These are phyloP conservation scores for Coleophoma cylindrospora DNA, from an alignment of 2,329 filamentous ascomycete genomes.

Conservation along the genomic window DNA sequence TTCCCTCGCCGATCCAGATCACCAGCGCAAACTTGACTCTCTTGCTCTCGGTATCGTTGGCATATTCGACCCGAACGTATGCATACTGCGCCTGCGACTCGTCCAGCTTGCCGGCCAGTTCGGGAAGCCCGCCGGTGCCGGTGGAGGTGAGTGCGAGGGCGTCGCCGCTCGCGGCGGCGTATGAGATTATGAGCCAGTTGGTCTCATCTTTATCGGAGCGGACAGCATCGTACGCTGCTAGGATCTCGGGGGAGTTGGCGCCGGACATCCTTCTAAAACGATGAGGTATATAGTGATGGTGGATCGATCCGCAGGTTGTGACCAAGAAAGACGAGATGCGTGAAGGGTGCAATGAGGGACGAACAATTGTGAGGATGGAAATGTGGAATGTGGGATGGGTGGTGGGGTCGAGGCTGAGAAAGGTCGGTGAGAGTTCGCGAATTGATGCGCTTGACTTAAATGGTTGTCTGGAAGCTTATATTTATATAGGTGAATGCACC, in stretches of 20 bases:
- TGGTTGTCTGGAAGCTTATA: too few species aligned
- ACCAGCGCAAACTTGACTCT: conserved; percentile 65
- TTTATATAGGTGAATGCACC: too few species aligned
- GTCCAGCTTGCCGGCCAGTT: conserved; percentile 52
- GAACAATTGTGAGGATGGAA: too few species aligned
- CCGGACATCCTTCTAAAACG: conserved; percentile 21
- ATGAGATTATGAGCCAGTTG: conserved; percentile 65
- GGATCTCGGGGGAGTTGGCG: conserved; percentile 52
- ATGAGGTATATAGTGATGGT: too few species aligned
- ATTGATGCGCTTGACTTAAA: too few species aligned
- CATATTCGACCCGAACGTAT: conserved; percentile 63
- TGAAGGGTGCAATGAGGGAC: too few species aligned
- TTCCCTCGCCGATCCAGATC: conserved; percentile 62
- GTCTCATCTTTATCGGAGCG: conserved; percentile 60
- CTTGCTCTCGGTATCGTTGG: conserved; percentile 65
- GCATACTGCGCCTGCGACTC: conserved; percentile 55
- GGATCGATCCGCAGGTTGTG: too few species aligned
- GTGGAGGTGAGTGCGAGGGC: conserved; percentile 50
- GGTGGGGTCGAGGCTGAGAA: too few species aligned
- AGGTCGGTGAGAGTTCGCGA: too few species aligned
- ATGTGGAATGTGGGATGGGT: too few species aligned
- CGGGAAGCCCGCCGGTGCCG: conserved; percentile 54
- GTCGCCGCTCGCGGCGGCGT: conserved; percentile 50
- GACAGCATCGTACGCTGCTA: conserved; percentile 61
- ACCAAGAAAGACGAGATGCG: too few species aligned